Percentiles rank a stretch among this genome's conserved stretches.
phyloP scores from a whole-genome alignment of 257 asterid species.

The Solanum rostratum region DNA sequence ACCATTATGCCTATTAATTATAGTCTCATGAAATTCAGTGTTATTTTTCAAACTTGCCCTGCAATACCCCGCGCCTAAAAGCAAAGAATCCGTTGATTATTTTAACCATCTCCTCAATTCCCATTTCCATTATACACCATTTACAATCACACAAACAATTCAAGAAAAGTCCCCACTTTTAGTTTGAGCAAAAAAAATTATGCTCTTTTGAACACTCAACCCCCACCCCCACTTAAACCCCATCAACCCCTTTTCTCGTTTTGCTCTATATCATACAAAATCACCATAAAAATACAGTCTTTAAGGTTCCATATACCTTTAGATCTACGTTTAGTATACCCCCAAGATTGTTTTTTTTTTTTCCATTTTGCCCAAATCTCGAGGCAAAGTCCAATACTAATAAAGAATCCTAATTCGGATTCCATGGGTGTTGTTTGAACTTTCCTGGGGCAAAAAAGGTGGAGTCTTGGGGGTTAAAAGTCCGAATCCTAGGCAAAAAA shows the following conservation, averaged over 20 bases:
- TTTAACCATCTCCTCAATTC: background rate
- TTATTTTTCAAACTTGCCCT: constrained; percentile 34
- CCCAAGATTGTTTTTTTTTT: background rate
- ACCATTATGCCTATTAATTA: background rate
- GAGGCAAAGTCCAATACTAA: constrained; percentile 27
- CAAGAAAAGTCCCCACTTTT: background rate
- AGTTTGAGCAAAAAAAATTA: background rate
- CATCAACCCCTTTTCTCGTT: background rate
- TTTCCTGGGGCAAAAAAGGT: background rate
- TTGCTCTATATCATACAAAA: background rate
- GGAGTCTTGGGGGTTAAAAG: constrained; percentile 18
- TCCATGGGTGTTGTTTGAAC: constrained; percentile 3
- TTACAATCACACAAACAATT: background rate
- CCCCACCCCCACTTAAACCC: too few relatives aligned
- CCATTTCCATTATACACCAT: background rate
- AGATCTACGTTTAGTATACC: background rate
- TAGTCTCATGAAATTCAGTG: constrained; percentile 84
- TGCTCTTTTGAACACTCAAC: background rate
- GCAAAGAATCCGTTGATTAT: constrained; percentile 67
- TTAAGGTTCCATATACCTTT: background rate
- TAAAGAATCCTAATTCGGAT: constrained; percentile 12
- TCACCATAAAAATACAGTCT: background rate
- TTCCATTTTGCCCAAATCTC: constrained; percentile 41
- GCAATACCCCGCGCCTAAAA: constrained; percentile 73
- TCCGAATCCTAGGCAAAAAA: constrained; percentile 46